These are phyloP conservation scores for Chalciporus sp. DNA, from an alignment of 1,284 basidiomycete species.

Conservation along the genomic window DNA sequence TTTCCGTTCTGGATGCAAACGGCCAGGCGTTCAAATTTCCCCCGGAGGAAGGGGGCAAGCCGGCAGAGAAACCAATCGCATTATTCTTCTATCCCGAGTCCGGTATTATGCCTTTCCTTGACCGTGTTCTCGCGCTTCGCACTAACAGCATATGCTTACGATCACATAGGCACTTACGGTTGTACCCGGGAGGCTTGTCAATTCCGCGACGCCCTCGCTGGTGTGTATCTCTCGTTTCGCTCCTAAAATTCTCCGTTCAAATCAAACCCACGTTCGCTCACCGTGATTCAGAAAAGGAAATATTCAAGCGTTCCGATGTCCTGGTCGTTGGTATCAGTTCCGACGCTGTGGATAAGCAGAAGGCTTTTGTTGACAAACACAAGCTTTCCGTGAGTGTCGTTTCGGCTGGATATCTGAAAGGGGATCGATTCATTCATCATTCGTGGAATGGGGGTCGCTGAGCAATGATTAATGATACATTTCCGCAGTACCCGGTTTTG, in stretches of 20 bases:
- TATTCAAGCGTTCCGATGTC: conserved; percentile 66
- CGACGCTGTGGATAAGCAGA: conserved; percentile 71
- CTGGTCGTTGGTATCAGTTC: conserved; percentile 71
- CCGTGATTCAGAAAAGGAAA: conserved; percentile 53
- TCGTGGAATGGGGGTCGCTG: not conserved
- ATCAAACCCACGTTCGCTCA: not conserved
- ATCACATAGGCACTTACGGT: conserved; percentile 59
- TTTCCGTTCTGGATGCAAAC: conserved; percentile 52
- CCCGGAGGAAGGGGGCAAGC: conserved; percentile 47
- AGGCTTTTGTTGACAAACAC: conserved; percentile 71
- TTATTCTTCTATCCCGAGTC: conserved; percentile 79
- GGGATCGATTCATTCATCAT: no score
- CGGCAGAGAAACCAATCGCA: conserved; percentile 52
- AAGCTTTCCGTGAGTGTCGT: conserved; percentile 56
- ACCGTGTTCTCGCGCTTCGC: not conserved
- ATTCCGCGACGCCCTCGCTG: conserved; percentile 74
- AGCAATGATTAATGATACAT: not conserved
- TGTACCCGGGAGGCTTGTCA: conserved; percentile 81
- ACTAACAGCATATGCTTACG: conserved; percentile 7
- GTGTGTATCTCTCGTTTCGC: conserved; percentile 40
- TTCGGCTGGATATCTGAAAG: not conserved
- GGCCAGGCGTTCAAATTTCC: conserved; percentile 52
- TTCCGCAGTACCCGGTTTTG: conserved; percentile 68
- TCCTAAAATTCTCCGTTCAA: not conserved
- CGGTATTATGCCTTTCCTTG: conserved; percentile 33